Conservation (phyloP, 2,329 filamentous ascomycete species). For the Colletotrichum sojae region DNA sequence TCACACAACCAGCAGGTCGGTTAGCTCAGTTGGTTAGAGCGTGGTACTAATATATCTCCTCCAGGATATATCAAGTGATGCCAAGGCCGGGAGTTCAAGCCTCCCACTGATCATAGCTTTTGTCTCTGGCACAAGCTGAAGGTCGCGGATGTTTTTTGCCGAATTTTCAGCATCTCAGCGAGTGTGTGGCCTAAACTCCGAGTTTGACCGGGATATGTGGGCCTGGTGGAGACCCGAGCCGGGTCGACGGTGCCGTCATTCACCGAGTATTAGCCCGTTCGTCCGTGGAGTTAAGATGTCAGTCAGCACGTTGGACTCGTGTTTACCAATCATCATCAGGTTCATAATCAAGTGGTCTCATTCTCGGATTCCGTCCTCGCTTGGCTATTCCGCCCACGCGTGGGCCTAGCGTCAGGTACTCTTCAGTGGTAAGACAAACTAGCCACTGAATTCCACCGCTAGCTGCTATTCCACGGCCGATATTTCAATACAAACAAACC, state of each 20-base stretch:
- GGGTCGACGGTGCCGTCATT: constrained; percentile 11
- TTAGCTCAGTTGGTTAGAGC: constrained; percentile 42
- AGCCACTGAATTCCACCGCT: no score
- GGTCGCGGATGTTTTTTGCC: not conserved
- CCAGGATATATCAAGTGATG: constrained; percentile 24
- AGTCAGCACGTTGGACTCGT: not conserved
- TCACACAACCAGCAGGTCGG: constrained; percentile 20
- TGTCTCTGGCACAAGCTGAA: not conserved
- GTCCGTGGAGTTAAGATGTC: not conserved
- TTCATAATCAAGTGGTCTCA: no score
- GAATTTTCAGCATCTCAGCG: not conserved
- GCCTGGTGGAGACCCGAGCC: not conserved
- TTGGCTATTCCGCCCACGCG: no score
- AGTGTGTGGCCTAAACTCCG: not conserved
- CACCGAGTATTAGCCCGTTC: not conserved
- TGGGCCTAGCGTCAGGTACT: no score
- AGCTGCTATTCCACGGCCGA: not conserved
- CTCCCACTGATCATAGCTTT: constrained; percentile 35
- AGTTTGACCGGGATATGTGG: not conserved
- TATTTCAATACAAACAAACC: not conserved
- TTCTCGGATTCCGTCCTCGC: no score
- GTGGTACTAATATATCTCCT: constrained; percentile 40
- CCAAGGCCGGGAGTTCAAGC: constrained; percentile 41
- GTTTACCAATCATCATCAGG: no score
- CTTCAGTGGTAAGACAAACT: no score